Evolutionary conservation across 1,139 yeast species (phyloP), one percentile per base, ranked within the genome.

Genomic region (Saccharomyces pastorianus): DNA sequence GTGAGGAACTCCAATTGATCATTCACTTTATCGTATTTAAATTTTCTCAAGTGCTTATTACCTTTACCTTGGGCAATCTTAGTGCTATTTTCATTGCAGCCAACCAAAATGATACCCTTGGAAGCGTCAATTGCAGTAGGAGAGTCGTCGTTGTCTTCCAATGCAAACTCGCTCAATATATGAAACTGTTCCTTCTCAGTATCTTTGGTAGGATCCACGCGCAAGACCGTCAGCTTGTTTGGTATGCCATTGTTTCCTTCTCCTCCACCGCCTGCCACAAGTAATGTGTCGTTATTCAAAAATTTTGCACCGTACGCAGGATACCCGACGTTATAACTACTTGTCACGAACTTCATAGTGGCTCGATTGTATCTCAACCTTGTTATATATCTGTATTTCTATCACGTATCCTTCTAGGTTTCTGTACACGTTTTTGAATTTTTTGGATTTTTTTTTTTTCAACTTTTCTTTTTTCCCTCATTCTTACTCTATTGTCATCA

Each of bases 191-290:
- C 76, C 57, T 79, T 77, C 29, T 71, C 64, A 46, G 9, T 25
- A 3, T 27, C 13, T 6, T 14, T 25, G 6, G 23, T 13, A 9
- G 44, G 44, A 14, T 38, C 9, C 26, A 31, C 23, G 14, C 32
- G 25, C 46, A 47, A 46, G 17, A 85, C 86, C 23, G 89, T 81
- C 63, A 91, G 75, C 68, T 86, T 88, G 71, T 91, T 91, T 48
- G 93, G 88, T 54, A 91, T 83, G 49, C 97, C 97, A 66, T 90
- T 85, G 64, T 82, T 85, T 23, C 96, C 96, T 70, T 89, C 96
- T 47, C 98, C 98, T 42, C 97, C 97, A 49, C 98, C 98, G 34
- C 98, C 98, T 7, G 89, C 82, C 31, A 86, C 87, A 52, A 89
- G 70, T 34, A 90, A 70, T 6, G 83, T 80, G 59, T 77, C 74